Base-by-base conservation (phyloP, 306 rosid genomes). In the Alnus rubra region DNA sequence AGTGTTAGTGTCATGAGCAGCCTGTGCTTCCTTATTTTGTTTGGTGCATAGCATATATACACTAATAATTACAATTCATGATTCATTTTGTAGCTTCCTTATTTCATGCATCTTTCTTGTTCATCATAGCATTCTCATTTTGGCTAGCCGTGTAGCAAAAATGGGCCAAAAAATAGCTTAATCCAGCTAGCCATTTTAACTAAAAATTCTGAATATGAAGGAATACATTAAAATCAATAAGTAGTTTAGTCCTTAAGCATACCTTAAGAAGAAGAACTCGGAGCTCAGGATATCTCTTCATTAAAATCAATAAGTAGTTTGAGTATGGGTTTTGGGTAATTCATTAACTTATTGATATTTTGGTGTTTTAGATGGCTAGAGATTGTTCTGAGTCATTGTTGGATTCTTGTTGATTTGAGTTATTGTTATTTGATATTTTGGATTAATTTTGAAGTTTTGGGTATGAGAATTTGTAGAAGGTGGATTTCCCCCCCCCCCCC, bases 391-490 rank as follows among this genome's bases (percentile, higher is more conserved):
- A 14, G 72, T 68, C 72, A 68, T 42, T 42, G 16, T 18, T 68
- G 72, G 51, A 16, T 39, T 10, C 42, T 68, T 65, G 47, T 68
- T 48, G 72, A 18, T 23, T 30, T 68, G 31, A 23, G 31, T 68
- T 68, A 7, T 47, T 70, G 11, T 48, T 44, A 33, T 70, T 50
- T 60, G 3, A 1, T 60, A 19, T 15, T 70, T 42, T 33, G 11
- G n/a, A 39, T 30, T 69, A 16, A 11, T 39, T 44, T 74, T 9
- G 69, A 51, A 7, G 45, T 42, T 42, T 42, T 42, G 45, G 8
- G 45, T 42, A 42, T 42, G 45, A 4, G 45, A 82, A 74, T 80
- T 63, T 72, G 48, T 9, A 2, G 2, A 74, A 74, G 59, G 55
- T 3, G 63, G 3, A 13, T 10, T 44, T 69, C 0, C 0, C 28